Evolutionary conservation across 129 eudicot genomes (phyloP).

Genomic region (Flaveria ramosissima): DNA sequence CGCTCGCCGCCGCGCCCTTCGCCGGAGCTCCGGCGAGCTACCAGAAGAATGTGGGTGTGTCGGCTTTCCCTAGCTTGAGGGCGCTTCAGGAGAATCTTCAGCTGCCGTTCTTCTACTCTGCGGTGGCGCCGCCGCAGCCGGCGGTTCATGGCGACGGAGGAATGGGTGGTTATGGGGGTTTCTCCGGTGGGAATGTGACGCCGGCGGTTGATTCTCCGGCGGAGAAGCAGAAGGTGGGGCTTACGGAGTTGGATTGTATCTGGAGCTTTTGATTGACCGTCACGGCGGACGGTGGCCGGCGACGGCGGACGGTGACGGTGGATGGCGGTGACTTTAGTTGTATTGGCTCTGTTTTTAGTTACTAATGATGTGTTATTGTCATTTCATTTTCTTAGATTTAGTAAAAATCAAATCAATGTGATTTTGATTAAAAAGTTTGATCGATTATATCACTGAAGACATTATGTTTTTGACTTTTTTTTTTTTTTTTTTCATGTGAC

Average conservation of each 20-base stretch:
- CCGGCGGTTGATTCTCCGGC: constrained; percentile 29
- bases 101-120: constrained; percentile 49
- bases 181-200: constrained; percentile 29
- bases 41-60: constrained; percentile 36
- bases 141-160: constrained; percentile 36
- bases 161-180: constrained; percentile 29
- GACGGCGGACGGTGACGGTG: no score
- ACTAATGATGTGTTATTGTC: not conserved
- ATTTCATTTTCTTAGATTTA: not conserved
- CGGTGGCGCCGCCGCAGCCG: constrained; percentile 45
- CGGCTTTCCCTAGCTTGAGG: constrained; percentile 64
- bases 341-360: not conserved
- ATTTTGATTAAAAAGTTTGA: no score
- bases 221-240: constrained; percentile 53
- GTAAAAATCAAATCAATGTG: not conserved
- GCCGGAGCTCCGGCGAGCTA: constrained; percentile 16
- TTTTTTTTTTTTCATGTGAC: no score
- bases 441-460: no score
- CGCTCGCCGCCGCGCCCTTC: constrained; percentile 4
- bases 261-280: constrained; percentile 56
- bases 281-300: not conserved
- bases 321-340: not conserved
- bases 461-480: no score
- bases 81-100: constrained; percentile 73
- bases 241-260: constrained; percentile 71